Base-by-base conservation (phyloP, 345 rosid genomes). In the Hibiscus mutabilis region DNA sequence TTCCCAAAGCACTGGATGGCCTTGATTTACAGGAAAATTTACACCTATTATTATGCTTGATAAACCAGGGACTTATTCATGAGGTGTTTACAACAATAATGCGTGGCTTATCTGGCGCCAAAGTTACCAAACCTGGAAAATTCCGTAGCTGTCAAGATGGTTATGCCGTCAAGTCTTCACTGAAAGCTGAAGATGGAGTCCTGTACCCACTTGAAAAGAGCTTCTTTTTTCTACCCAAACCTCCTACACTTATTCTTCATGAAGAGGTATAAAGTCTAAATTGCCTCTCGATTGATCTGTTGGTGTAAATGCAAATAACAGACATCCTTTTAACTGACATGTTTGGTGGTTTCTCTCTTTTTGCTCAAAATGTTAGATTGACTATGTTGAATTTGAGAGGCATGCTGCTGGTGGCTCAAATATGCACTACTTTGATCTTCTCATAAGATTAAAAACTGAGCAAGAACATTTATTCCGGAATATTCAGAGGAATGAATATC, bases 361-460 rank as follows among this genome's bases (percentile, higher is more conserved):
- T 27, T 49, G 24, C 58, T 27, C 58, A n/a, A 44, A 29, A 55
- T 78, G 40, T 67, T 68, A 95, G 99, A 95, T 95, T 84, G 90
- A 89, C 75, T 89, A 86, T 79, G 93, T 95, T 83, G 99, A 95
- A 78, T 95, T 92, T 81, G 92, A 95, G 89, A 95, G 99, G 83
- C 99, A 95, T 81, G 82, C 94, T 80, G 97, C 99, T 61, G 99
- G 99, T 79, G 96, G 98, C 33, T 90, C 99, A 69, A 95, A 92
- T 77, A 95, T 95, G 99, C 99, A 95, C 75, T 95, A 95, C 84
- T 95, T 95, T 56, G 98, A 95, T 85, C 97, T 95, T 78, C 91
- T 87, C 70, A 85, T 92, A 76, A 92, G 87, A 84, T 83, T 95
- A 44, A 92, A 91, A 82, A 89, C 90, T 22, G 99, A 95, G 77